These are phyloP conservation scores for Curvularia hawaiiensis DNA, from an alignment of 2,329 filamentous ascomycete genomes.

Conservation along the genomic window DNA sequence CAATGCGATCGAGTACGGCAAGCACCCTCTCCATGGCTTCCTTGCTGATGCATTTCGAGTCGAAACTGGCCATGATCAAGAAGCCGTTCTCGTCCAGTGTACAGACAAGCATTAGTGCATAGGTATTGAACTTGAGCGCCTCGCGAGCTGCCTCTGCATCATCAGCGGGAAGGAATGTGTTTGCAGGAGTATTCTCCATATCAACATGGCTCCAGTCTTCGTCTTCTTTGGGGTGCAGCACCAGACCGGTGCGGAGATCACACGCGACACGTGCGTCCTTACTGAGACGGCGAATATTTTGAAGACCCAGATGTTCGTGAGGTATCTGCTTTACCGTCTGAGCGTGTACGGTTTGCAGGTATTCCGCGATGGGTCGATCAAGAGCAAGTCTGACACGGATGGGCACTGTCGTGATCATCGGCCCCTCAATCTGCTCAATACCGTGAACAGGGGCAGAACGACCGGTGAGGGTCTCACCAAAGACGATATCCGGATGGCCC, in stretches of 20 bases:
- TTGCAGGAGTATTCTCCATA: constrained; percentile 49
- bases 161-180: constrained; percentile 60
- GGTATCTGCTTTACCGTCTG: constrained; percentile 63
- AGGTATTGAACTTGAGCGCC: constrained; percentile 62
- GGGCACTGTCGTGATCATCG: constrained; percentile 66
- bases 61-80: constrained; percentile 67
- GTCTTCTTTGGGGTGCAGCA: constrained; percentile 46
- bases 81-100: constrained; percentile 62
- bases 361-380: constrained; percentile 54
- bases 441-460: constrained; percentile 54
- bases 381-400: constrained; percentile 57
- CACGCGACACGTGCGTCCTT: constrained; percentile 43
- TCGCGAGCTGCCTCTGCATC: constrained; percentile 64
- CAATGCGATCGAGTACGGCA: constrained; percentile 58
- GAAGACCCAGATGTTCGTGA: constrained; percentile 67
- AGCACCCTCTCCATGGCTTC: constrained; percentile 60
- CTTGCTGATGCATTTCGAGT: constrained; percentile 62
- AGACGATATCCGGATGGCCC: constrained; percentile 59
- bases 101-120: constrained; percentile 70
- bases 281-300: constrained; percentile 59
- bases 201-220: constrained; percentile 24
- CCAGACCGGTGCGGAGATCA: constrained; percentile 44
- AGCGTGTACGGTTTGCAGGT: constrained; percentile 62
- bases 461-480: constrained; percentile 65
- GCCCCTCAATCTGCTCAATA: constrained; percentile 62